A percentile compares a stretch with the other conserved stretches of the same genome.
Conservation (phyloP, 768 basidiomycete genomes). For the Suillus spraguei region DNA sequence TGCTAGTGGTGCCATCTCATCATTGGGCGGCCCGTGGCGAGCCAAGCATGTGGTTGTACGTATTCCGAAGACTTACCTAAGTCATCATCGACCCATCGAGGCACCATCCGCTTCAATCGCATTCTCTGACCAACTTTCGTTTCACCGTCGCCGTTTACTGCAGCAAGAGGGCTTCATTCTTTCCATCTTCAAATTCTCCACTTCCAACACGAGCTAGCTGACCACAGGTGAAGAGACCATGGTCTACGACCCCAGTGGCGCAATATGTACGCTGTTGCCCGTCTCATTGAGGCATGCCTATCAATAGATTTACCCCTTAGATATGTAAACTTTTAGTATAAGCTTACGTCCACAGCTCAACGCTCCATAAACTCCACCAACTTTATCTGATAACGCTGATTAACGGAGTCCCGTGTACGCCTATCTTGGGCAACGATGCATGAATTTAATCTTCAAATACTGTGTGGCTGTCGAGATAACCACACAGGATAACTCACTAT, state of each 20-base stretch:
- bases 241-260: no score
- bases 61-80: neutral
- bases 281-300: neutral
- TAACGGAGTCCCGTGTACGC: neutral
- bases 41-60: neutral
- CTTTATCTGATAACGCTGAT: neutral
- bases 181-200: neutral
- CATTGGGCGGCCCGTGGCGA: no score
- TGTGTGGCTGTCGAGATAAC: neutral
- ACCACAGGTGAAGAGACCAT: no score
- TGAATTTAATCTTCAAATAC: neutral
- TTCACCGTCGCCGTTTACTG: neutral
- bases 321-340: no score
- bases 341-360: no score
- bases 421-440: neutral
- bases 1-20: neutral
- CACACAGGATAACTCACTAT: neutral
- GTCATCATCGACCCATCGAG: neutral
- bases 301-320: neutral
- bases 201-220: neutral
- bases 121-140: no score
- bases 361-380: neutral
- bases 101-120: constrained; percentile 7
- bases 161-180: neutral
- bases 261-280: neutral